phyloP scores from a whole-genome alignment of 805 yeast species.

The Komagataella kurtzmanii region DNA sequence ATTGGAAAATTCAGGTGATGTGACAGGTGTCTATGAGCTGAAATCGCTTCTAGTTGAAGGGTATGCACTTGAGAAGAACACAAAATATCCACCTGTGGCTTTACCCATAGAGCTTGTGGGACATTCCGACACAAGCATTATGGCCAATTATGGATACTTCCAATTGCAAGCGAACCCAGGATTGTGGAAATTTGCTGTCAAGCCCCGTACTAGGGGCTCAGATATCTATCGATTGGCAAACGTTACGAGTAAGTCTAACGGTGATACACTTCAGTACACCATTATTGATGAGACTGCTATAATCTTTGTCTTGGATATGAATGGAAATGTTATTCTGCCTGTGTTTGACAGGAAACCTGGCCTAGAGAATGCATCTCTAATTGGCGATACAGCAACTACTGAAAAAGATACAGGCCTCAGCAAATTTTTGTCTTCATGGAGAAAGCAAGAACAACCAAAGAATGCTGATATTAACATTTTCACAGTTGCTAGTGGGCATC shows the following conservation, averaged over 20 bases:
- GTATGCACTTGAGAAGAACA: conserved; percentile 33
- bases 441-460: conserved; percentile 4
- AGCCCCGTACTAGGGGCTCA: conserved; percentile 24
- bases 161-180: conserved; percentile 74
- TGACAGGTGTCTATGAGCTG: conserved; percentile 36
- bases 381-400: background rate
- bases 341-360: conserved; percentile 23
- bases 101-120: conserved; percentile 29
- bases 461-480: conserved; percentile 67
- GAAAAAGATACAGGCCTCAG: background rate
- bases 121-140: conserved; percentile 46
- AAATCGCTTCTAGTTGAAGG: conserved; percentile 58
- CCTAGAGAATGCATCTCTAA: conserved; percentile 5
- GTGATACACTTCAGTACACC: conserved; percentile 5
- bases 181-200: conserved; percentile 38
- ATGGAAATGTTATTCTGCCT: conserved; percentile 33
- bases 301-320: conserved; percentile 26
- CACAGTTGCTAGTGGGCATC: conserved; percentile 71
- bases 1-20: conserved; percentile 21
- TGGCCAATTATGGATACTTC: conserved; percentile 75
- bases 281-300: background rate
- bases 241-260: conserved; percentile 10
- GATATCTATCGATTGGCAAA: conserved; percentile 26
- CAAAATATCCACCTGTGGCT: conserved; percentile 27
- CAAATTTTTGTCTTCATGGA: background rate